phyloP scores from a whole-genome alignment of 129 eudicot genomes.

The Saposhnikovia divaricata region DNA sequence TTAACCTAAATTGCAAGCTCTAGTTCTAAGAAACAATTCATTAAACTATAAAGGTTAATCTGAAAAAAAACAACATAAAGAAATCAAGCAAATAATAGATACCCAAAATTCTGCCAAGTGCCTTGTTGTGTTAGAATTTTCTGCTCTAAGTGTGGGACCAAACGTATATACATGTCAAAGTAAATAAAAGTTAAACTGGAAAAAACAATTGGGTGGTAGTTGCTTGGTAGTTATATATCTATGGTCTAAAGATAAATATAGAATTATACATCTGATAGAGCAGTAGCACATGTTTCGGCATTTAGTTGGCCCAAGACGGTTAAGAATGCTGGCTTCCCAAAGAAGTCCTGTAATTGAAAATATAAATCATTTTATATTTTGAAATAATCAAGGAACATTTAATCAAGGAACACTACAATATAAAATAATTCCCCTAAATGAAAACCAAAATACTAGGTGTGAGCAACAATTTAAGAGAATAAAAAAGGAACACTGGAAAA shows the following conservation, averaged over 20 bases:
- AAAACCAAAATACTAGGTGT: too few species aligned
- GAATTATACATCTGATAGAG: constrained; percentile 76
- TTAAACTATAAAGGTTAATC: too few species aligned
- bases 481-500: too few species aligned
- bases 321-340: constrained; percentile 90
- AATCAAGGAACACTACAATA: too few species aligned
- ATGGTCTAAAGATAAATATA: constrained; percentile 3
- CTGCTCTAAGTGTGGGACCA: constrained; percentile 98
- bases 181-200: background rate
- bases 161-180: constrained; percentile 80
- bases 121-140: constrained; percentile 89
- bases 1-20: too few species aligned
- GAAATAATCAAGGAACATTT: too few species aligned
- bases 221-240: background rate
- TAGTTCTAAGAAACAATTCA: too few species aligned
- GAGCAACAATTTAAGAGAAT: too few species aligned
- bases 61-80: background rate
- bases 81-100: constrained; percentile 3
- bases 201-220: background rate
- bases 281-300: constrained; percentile 98
- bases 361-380: background rate
- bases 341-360: constrained; percentile 62
- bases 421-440: too few species aligned
- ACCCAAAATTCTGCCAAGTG: constrained; percentile 99
- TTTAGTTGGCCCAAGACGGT: constrained; percentile 97